A percentile compares a stretch with the other conserved stretches of the same genome.
Conservation (phyloP, 495 filamentous ascomycete genomes). For the Neurospora africana region DNA sequence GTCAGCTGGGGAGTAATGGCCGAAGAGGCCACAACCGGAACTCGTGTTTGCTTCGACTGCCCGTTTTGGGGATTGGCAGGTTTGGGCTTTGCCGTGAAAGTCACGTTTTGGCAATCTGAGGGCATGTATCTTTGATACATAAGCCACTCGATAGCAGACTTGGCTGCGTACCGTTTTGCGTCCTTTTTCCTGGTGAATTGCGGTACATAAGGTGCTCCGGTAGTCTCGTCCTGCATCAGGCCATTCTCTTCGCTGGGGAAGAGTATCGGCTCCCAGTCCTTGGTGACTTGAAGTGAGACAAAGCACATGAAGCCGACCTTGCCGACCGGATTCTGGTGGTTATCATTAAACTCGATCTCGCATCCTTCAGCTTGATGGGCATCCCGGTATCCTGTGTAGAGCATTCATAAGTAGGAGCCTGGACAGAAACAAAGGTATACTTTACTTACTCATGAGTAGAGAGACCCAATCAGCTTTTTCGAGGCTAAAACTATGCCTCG, state of each 20-base stretch:
- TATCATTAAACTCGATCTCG: not conserved
- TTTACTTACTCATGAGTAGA: conserved; percentile 22
- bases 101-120: conserved; percentile 4
- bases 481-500: conserved; percentile 16
- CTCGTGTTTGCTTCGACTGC: not conserved
- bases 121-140: conserved; percentile 17
- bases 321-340: not conserved
- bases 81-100: conserved; percentile 1
- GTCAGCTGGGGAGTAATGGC: not conserved
- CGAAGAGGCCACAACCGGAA: not conserved
- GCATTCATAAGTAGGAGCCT: not conserved
- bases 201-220: conserved; percentile 3
- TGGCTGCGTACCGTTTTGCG: conserved; percentile 36
- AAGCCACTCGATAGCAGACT: conserved; percentile 31
- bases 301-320: conserved; percentile 8
- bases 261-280: conserved; percentile 2
- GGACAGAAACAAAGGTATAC: not conserved
- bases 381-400: conserved; percentile 11
- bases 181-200: conserved; percentile 31
- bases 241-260: conserved; percentile 21
- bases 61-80: not conserved
- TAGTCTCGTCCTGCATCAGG: conserved; percentile 4
- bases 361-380: conserved; percentile 3
- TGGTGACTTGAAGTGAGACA: conserved; percentile 4
- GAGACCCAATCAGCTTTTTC: conserved; percentile 29